Evolutionary conservation across 2,329 filamentous ascomycete genomes (phyloP).

Genomic region (Grosmannia serpens): DNA sequence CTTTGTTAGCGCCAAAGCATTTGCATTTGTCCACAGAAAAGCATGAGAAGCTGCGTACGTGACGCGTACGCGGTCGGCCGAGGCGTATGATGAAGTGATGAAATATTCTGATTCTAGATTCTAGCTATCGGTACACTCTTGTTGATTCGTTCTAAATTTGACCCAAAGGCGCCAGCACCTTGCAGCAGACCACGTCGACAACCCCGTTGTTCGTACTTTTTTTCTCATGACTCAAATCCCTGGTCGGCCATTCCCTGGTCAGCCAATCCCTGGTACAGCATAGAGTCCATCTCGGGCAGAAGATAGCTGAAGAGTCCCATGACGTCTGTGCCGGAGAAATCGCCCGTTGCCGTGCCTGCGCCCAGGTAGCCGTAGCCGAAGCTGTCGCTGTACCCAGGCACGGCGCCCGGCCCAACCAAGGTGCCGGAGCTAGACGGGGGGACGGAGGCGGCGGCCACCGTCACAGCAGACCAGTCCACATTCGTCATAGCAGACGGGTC

Average conservation of each 20-base stretch:
- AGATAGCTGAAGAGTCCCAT: conserved; percentile 11
- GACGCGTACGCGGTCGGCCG: too few relatives aligned
- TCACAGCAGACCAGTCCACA: neutral
- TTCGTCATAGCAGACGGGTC: neutral
- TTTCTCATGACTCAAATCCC: too few relatives aligned
- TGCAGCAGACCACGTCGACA: too few relatives aligned
- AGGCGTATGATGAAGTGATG: too few relatives aligned
- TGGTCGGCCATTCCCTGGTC: neutral
- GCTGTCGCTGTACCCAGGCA: neutral
- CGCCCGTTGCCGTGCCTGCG: neutral
- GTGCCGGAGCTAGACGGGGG: neutral
- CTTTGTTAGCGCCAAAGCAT: too few relatives aligned
- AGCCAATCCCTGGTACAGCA: conserved; percentile 2
- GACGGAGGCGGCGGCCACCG: neutral
- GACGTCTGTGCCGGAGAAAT: conserved; percentile 10
- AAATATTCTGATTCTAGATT: too few relatives aligned
- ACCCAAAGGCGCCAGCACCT: too few relatives aligned
- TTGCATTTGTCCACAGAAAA: too few relatives aligned
- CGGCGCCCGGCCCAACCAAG: neutral
- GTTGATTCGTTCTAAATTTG: too few relatives aligned
- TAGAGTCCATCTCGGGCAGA: conserved; percentile 8
- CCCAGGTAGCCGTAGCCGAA: neutral
- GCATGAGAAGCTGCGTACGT: too few relatives aligned
- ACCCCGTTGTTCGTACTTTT: too few relatives aligned
- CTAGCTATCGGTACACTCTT: too few relatives aligned